Evolutionary conservation across 345 rosid species (phyloP).

Genomic region (Xanthoceras sorbifolium): DNA sequence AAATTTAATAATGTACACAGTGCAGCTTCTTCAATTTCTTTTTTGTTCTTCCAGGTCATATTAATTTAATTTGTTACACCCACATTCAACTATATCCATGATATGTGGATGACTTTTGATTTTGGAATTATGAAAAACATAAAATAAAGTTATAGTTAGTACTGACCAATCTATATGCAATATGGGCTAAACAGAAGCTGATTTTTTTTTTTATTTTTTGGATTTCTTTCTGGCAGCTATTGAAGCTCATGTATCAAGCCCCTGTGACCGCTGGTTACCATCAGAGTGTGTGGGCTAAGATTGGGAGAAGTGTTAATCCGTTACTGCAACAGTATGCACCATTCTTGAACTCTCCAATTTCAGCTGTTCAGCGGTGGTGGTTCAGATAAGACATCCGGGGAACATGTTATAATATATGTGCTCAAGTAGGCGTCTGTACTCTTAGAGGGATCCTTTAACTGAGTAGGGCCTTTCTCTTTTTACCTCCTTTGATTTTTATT

Average conservation of each 20-base stretch:
- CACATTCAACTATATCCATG: neutral
- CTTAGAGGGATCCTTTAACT: conserved; percentile 1
- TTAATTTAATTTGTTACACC: neutral
- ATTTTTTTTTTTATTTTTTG: neutral
- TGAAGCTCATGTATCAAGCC: conserved; percentile 97
- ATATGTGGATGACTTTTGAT: neutral
- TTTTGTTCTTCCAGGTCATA: neutral
- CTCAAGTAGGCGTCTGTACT: conserved; percentile 7
- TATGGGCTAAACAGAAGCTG: neutral
- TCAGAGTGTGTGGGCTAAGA: conserved; percentile 79
- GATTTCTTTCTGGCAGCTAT: conserved; percentile 46
- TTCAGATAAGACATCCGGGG: conserved; percentile 48
- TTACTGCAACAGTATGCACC: conserved; percentile 68
- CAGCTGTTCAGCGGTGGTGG: conserved; percentile 90
- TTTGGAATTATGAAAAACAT: neutral
- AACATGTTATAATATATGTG: neutral
- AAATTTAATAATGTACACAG: neutral
- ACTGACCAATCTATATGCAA: neutral
- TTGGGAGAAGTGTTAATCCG: conserved; percentile 70
- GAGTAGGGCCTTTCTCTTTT: neutral
- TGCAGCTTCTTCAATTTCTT: neutral
- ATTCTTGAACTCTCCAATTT: conserved; percentile 65
- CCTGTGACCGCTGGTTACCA: conserved; percentile 89
- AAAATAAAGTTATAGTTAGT: neutral
- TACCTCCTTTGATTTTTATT: neutral